Percentiles rank a stretch among this genome's conserved stretches.
Conservation (phyloP, 1,139 yeast species). For the Hyphopichia pseudoburtonii region DNA sequence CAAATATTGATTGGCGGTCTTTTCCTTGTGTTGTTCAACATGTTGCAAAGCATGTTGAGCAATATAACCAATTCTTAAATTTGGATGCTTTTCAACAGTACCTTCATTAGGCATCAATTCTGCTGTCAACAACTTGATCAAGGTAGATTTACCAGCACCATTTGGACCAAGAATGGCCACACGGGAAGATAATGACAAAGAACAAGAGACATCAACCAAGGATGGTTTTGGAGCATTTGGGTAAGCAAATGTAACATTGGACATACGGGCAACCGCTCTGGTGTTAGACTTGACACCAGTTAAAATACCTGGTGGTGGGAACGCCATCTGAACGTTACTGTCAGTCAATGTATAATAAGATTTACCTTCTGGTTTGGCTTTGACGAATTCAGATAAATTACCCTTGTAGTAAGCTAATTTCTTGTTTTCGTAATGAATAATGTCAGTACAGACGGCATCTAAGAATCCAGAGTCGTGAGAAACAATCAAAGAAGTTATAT, state of each 20-base stretch:
- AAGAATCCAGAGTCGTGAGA: constrained; percentile 97
- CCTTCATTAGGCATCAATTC: constrained; percentile 86
- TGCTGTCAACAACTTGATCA: constrained; percentile 89
- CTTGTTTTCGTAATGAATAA: constrained; percentile 94
- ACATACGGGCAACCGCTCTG: constrained; percentile 90
- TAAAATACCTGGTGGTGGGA: constrained; percentile 97
- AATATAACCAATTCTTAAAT: constrained; percentile 95
- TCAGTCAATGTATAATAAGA: constrained; percentile 95
- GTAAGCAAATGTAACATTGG: constrained; percentile 81
- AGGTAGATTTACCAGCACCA: constrained; percentile 98
- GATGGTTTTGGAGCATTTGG: constrained; percentile 91
- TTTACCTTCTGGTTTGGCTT: constrained; percentile 92
- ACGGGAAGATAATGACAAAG: constrained; percentile 87
- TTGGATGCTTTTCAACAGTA: constrained; percentile 95
- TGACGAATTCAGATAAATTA: constrained; percentile 88
- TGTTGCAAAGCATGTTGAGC: constrained; percentile 98
- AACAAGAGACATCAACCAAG: constrained; percentile 74
- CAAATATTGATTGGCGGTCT: constrained; percentile 94
- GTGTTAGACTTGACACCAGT: constrained; percentile 96
- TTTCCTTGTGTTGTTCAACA: constrained; percentile 95
- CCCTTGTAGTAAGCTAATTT: constrained; percentile 95
- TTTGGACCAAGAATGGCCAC: constrained; percentile 97
- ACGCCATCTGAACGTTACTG: constrained; percentile 91
- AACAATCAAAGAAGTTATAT: constrained; percentile 91
- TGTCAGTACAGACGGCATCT: constrained; percentile 94